Conservation (phyloP, 177 flowering plant genomes). For the Tripterygium wilfordii region DNA sequence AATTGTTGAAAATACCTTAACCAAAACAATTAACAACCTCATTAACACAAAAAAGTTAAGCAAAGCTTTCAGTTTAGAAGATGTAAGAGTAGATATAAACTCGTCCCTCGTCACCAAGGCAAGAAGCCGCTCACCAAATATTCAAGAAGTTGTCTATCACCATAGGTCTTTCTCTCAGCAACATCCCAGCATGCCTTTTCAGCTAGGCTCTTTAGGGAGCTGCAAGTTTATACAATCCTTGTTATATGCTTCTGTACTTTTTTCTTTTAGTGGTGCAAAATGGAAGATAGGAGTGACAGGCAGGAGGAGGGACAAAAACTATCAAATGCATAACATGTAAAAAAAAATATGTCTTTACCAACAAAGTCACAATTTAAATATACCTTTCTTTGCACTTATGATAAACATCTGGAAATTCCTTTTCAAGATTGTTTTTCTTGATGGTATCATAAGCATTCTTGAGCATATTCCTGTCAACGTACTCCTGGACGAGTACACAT, state of each 20-base stretch:
- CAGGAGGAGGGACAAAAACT: too few relatives aligned
- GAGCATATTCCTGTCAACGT: constrained; percentile 52
- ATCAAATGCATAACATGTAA: too few relatives aligned
- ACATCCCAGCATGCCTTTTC: constrained; percentile 95
- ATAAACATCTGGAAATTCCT: constrained; percentile 71
- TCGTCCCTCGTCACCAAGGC: too few relatives aligned
- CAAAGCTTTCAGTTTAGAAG: too few relatives aligned
- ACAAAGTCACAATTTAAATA: too few relatives aligned
- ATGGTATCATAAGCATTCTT: constrained; percentile 60
- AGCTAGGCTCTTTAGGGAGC: constrained; percentile 73
- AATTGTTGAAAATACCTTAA: too few relatives aligned
- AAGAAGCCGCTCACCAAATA: constrained; percentile 55
- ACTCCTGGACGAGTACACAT: constrained; percentile 58
- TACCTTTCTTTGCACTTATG: constrained; percentile 75
- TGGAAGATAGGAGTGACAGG: neutral
- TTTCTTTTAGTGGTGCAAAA: too few relatives aligned
- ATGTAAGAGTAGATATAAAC: too few relatives aligned
- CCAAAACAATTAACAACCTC: too few relatives aligned
- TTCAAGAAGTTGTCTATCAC: constrained; percentile 57
- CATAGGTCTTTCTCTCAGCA: constrained; percentile 65
- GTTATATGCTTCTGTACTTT: neutral
- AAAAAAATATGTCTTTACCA: too few relatives aligned
- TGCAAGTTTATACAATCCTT: constrained; percentile 26
- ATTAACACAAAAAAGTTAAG: too few relatives aligned
- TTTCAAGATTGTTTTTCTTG: constrained; percentile 58